A percentile compares a stretch with the other conserved stretches of the same genome.
Evolutionary conservation across 2,329 filamentous ascomycete species (phyloP).

Genomic region (Fusarium proliferatum): DNA sequence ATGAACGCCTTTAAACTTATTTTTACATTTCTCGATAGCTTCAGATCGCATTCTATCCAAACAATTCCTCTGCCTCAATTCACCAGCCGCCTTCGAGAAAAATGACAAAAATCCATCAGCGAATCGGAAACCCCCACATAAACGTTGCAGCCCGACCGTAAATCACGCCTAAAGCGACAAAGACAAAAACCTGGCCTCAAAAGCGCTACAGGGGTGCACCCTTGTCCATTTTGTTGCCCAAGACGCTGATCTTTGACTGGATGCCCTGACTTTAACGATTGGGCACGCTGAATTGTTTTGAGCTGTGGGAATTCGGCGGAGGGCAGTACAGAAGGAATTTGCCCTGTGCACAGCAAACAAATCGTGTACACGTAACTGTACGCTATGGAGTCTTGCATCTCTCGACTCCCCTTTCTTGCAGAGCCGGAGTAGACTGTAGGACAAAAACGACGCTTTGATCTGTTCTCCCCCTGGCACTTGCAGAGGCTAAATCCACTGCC

Average conservation of each 20-base stretch:
- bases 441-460: constrained; percentile 2
- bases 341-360: constrained; percentile 2
- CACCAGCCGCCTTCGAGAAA: constrained; percentile 12
- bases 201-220: constrained; percentile 20
- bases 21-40: not conserved
- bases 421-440: constrained; percentile 5
- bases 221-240: constrained; percentile 13
- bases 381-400: constrained; percentile 27
- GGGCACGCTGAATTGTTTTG: constrained; percentile 14
- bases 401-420: constrained; percentile 27
- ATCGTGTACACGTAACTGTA: constrained; percentile 26
- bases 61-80: constrained; percentile 13
- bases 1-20: not conserved
- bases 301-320: constrained; percentile 1
- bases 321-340: not conserved
- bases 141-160: constrained; percentile 39
- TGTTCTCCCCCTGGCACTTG: constrained; percentile 19
- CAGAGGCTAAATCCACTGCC: constrained; percentile 19
- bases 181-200: constrained; percentile 31
- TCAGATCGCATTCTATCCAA: not conserved
- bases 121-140: constrained; percentile 42
- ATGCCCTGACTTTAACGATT: constrained; percentile 38
- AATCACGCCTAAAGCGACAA: constrained; percentile 19
- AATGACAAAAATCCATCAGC: constrained; percentile 1
- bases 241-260: constrained; percentile 34